These are phyloP conservation scores for Claviceps quebecensis DNA, from an alignment of 2,329 filamentous ascomycete genomes.

Conservation along the genomic window DNA sequence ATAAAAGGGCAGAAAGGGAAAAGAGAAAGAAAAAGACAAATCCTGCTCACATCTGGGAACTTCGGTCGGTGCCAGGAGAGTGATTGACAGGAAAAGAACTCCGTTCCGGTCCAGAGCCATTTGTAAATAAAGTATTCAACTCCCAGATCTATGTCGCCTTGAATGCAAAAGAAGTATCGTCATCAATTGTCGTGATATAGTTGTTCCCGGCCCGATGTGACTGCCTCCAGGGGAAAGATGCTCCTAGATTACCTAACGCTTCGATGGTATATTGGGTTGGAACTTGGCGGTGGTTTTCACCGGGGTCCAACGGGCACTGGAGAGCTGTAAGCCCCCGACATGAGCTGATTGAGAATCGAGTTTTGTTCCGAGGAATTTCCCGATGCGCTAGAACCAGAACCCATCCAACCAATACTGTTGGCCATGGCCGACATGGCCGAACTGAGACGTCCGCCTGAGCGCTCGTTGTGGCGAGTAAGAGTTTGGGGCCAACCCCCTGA, in stretches of 20 bases:
- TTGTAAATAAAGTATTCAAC: constrained; percentile 15
- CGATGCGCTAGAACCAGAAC: constrained; percentile 19
- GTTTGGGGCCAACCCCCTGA: constrained; percentile 88
- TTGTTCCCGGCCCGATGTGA: constrained; percentile 10
- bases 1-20: not conserved
- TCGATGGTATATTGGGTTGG: too few relatives aligned
- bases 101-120: constrained; percentile 16
- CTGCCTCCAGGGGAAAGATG: constrained; percentile 7
- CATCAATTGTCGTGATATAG: constrained; percentile 15
- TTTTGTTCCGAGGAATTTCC: constrained; percentile 27
- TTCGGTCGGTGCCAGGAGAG: not conserved
- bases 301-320: constrained; percentile 50
- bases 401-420: constrained; percentile 67
- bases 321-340: constrained; percentile 45
- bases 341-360: constrained; percentile 48
- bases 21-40: not conserved
- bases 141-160: constrained; percentile 23
- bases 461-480: constrained; percentile 74
- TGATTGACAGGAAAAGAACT: constrained; percentile 13
- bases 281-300: constrained; percentile 20
- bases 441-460: constrained; percentile 68
- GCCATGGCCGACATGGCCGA: constrained; percentile 67
- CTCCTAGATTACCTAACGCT: not conserved
- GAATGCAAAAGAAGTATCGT: constrained; percentile 19
- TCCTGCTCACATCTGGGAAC: not conserved